These are phyloP conservation scores for Phylloboletellus chloephorus DNA, from an alignment of 1,284 basidiomycete species.

Conservation along the genomic window DNA sequence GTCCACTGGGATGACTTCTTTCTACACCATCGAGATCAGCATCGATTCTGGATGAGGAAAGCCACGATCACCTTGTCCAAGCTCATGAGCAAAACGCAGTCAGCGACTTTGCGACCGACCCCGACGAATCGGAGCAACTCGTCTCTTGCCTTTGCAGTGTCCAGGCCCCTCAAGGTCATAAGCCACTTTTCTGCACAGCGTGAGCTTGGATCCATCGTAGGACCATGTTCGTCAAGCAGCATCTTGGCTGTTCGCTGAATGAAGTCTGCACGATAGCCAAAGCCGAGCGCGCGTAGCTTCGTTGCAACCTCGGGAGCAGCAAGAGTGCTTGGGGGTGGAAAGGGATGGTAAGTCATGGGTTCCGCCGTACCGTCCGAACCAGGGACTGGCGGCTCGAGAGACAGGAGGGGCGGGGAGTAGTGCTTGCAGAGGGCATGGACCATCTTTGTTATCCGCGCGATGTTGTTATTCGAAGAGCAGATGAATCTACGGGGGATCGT, in stretches of 20 bases:
- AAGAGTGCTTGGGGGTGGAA: constrained; percentile 74
- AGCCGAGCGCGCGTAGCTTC: constrained; percentile 77
- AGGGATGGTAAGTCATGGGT: constrained; percentile 65
- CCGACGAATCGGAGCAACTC: constrained; percentile 81
- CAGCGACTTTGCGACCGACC: constrained; percentile 93
- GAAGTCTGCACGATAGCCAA: constrained; percentile 93
- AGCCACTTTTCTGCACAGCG: constrained; percentile 53
- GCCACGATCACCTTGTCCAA: constrained; percentile 70
- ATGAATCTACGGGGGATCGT: constrained; percentile 68
- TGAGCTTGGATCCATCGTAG: constrained; percentile 7
- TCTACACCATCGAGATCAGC: constrained; percentile 38
- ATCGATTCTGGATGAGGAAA: background rate
- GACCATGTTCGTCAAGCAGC: constrained; percentile 57
- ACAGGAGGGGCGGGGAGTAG: constrained; percentile 64
- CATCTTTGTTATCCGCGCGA: constrained; percentile 86
- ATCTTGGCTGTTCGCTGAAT: constrained; percentile 81
- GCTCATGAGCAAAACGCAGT: constrained; percentile 94
- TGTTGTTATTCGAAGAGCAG: constrained; percentile 98
- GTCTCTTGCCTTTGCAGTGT: constrained; percentile 60
- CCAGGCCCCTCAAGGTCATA: constrained; percentile 44
- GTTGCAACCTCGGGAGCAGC: constrained; percentile 57
- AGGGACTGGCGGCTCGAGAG: constrained; percentile 40
- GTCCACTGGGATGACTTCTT: constrained; percentile 84
- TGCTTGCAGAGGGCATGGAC: constrained; percentile 68
- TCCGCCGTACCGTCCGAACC: constrained; percentile 23